Conservation (phyloP, 2,329 filamentous ascomycete genomes). For the Xylaria sp. region DNA sequence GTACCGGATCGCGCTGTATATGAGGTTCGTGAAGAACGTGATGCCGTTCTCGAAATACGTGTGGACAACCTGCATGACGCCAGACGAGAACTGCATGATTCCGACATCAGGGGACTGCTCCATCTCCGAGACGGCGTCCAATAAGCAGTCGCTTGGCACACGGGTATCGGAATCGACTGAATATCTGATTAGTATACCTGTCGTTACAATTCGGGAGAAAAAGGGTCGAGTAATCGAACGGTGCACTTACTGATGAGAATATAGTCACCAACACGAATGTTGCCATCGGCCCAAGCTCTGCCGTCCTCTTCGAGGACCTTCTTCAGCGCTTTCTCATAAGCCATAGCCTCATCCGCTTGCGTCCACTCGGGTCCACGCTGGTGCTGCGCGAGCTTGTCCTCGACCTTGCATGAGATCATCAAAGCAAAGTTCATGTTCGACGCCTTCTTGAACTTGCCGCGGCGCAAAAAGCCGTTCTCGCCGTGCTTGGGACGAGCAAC, state of each 20-base stretch:
- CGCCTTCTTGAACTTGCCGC: constrained; percentile 66
- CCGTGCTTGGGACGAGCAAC: constrained; percentile 60
- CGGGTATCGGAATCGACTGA: constrained; percentile 62
- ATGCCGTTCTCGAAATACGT: constrained; percentile 67
- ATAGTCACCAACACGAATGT: constrained; percentile 57
- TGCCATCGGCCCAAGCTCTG: constrained; percentile 54
- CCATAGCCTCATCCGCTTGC: constrained; percentile 42
- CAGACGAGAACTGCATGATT: constrained; percentile 66
- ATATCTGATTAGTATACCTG: constrained; percentile 6
- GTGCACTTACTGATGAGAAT: constrained; percentile 50
- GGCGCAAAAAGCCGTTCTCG: constrained; percentile 52
- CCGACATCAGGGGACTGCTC: constrained; percentile 63
- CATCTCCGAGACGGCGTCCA: constrained; percentile 69
- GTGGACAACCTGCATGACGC: constrained; percentile 70
- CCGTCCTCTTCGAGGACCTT: constrained; percentile 49
- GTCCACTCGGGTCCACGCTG: constrained; percentile 40
- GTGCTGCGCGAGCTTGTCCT: constrained; percentile 48
- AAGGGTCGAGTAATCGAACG: background rate
- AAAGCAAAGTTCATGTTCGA: constrained; percentile 73
- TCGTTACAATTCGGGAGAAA: background rate
- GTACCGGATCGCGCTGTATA: constrained; percentile 68
- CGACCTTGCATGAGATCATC: constrained; percentile 55
- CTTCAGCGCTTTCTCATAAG: constrained; percentile 46
- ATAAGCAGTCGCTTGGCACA: constrained; percentile 60
- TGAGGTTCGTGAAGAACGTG: constrained; percentile 73